Evolutionary conservation across 768 basidiomycete species (phyloP), one percentile per base, ranked within the genome.

Genomic region (Russula brevipes): DNA sequence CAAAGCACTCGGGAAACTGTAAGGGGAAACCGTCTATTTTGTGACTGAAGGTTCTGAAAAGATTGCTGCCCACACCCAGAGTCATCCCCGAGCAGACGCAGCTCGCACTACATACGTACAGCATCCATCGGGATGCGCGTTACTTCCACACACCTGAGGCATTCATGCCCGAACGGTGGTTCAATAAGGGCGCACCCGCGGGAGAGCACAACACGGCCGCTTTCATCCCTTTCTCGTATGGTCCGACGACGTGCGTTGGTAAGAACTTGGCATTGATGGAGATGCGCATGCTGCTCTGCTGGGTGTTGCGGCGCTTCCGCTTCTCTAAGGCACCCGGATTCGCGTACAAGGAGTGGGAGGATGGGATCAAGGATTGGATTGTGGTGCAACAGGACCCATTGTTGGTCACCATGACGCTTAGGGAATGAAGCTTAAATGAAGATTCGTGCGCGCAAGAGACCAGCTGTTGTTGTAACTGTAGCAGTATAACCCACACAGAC

Each of bases 171-270:
- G 54, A 61, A 35, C 55, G 64, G 19, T 65, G 64, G 64, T 36
- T 61, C 17, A 54, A 31, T 33, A 56, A 33, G 2, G 46, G 14
- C 19, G 60, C 47, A 14, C 30, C 42, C 2, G 19, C 71, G 6
- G 55, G 70, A 42, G 61, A 54, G 35, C 72, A 70, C 64, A 66
- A 76, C 60, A 51, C 70, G 5, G 39, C 66, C 4, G 77, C 77
- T 31, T 80, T 78, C 64, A 72, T 77, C 39, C 78, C 80, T 0
- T 79, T 79, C 66, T 79, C 79, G 5, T 60, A 70, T 10, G 80
- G 80, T 4, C 76, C 79, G n/a, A 69, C 73, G 8, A 76, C 70
- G 41, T 81, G 80, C 51, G 76, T 73, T 1, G 80, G 80, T 3
- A 78, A 77, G 67, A 75, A 72, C 47, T 71, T 80, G n/a, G 80